Conservation (phyloP, 108 stramenopile species). For the Nitzschia sp. region DNA sequence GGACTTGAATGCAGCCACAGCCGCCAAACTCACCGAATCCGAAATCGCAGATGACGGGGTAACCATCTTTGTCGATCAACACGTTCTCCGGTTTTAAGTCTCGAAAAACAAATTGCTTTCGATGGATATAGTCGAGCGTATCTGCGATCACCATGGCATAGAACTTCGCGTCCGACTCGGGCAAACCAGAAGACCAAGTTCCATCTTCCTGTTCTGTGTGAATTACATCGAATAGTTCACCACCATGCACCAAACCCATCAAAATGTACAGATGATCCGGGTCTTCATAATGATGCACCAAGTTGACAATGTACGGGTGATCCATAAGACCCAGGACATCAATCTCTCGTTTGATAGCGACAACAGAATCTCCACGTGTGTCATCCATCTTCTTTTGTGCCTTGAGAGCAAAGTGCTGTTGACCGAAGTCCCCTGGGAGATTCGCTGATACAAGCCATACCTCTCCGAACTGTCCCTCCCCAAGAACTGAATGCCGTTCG, state of each 20-base stretch:
- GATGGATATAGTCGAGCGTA: slow-evolving; percentile 61
- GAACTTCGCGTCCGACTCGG: slow-evolving; percentile 31
- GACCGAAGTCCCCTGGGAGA: slow-evolving; percentile 66
- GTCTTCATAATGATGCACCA: slow-evolving; percentile 55
- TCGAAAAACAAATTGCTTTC: slow-evolving; percentile 78
- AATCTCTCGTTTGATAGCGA: slow-evolving; percentile 43
- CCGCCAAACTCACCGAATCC: slow-evolving; percentile 60
- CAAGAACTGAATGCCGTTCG: slow-evolving; percentile 16
- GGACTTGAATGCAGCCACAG: background rate
- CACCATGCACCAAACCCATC: slow-evolving; percentile 52
- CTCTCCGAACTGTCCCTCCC: slow-evolving; percentile 76
- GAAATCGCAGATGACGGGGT: slow-evolving; percentile 91
- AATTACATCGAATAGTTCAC: slow-evolving; percentile 66
- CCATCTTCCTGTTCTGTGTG: slow-evolving; percentile 40
- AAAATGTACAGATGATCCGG: slow-evolving; percentile 51
- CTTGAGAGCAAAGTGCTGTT: slow-evolving; percentile 82
- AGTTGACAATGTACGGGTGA: slow-evolving; percentile 61
- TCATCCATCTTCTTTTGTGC: slow-evolving; percentile 41
- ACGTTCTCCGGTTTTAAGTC: slow-evolving; percentile 79
- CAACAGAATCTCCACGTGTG: slow-evolving; percentile 25
- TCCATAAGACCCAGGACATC: slow-evolving; percentile 47
- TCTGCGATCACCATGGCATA: slow-evolving; percentile 35
- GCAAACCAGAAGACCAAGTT: slow-evolving; percentile 39
- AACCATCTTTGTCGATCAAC: slow-evolving; percentile 71
- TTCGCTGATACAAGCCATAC: slow-evolving; percentile 75